Evolutionary conservation across 441 rosid species (phyloP).

Genomic region (Capsella rubella): DNA sequence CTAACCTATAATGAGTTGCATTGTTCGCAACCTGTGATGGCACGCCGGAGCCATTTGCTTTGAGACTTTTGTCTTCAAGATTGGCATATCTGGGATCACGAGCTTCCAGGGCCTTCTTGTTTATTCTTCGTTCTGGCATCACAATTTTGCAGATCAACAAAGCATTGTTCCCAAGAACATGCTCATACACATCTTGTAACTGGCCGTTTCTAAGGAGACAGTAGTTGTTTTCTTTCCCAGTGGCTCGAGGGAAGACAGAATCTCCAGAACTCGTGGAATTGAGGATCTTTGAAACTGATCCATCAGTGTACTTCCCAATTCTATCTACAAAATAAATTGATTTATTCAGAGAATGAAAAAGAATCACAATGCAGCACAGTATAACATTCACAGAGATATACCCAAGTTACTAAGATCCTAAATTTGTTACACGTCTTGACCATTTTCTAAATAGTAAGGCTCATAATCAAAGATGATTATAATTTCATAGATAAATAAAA

Average conservation of each 20-base stretch:
- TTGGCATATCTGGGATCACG: conserved; percentile 57
- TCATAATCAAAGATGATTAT: neutral
- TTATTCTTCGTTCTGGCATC: conserved; percentile 43
- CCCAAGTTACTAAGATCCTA: neutral
- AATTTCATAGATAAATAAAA: neutral
- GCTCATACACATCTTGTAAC: conserved; percentile 59
- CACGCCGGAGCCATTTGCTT: conserved; percentile 51
- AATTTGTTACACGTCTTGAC: neutral
- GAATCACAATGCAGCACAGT: conserved; percentile 11
- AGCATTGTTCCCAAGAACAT: conserved; percentile 55
- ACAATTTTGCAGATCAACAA: conserved; percentile 52
- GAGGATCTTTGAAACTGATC: conserved; percentile 49
- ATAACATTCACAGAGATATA: neutral
- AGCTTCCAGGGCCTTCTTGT: conserved; percentile 45
- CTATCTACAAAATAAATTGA: conserved; percentile 29
- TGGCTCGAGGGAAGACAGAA: conserved; percentile 47
- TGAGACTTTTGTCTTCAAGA: conserved; percentile 59
- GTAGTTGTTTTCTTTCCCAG: conserved; percentile 45
- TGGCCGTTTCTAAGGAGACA: conserved; percentile 48
- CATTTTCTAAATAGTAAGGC: neutral
- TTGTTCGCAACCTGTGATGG: conserved; percentile 52
- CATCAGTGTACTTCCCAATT: conserved; percentile 42
- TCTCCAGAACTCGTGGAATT: conserved; percentile 44
- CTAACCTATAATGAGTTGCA: conserved; percentile 79
- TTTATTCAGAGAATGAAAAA: conserved; percentile 14